Evolutionary conservation across 768 basidiomycete genomes (phyloP).

Genomic region (Pleurotus platypus): DNA sequence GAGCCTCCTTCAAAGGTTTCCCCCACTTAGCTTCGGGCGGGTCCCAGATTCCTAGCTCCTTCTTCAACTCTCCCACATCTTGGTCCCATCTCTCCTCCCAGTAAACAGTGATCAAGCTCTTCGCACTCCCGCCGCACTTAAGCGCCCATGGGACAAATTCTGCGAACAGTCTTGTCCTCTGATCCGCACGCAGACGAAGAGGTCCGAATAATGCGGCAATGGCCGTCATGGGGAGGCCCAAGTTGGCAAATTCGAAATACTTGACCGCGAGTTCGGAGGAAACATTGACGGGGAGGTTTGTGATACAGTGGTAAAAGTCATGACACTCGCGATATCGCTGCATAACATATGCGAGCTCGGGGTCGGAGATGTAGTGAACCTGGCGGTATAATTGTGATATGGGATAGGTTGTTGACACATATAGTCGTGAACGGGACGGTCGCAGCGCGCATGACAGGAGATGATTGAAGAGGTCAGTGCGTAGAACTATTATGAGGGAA

Average conservation of each 20-base stretch:
- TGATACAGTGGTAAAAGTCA: conserved; percentile 94
- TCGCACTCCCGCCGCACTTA: conserved; percentile 70
- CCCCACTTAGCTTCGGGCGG: conserved; percentile 75
- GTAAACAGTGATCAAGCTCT: conserved; percentile 83
- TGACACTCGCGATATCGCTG: conserved; percentile 97
- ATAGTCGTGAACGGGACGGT: too few relatives aligned
- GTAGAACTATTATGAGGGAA: neutral
- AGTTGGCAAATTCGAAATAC: conserved; percentile 89
- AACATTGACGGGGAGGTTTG: conserved; percentile 84
- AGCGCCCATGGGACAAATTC: conserved; percentile 95
- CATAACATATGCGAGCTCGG: conserved; percentile 96
- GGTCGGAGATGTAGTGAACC: conserved; percentile 94
- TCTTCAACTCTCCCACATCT: conserved; percentile 76
- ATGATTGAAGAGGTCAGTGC: neutral
- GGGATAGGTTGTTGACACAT: too few relatives aligned
- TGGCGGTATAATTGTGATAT: conserved; percentile 22
- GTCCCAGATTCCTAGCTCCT: conserved; percentile 81
- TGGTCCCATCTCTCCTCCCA: conserved; percentile 96
- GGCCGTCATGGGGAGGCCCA: conserved; percentile 84
- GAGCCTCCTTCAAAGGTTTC: conserved; percentile 60
- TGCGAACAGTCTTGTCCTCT: conserved; percentile 56
- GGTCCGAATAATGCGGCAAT: conserved; percentile 80
- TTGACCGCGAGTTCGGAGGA: conserved; percentile 93
- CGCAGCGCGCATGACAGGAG: too few relatives aligned
- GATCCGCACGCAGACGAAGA: conserved; percentile 56